Conservation (phyloP, 2,329 filamentous ascomycete species). For the Madurella mycetomatis region DNA sequence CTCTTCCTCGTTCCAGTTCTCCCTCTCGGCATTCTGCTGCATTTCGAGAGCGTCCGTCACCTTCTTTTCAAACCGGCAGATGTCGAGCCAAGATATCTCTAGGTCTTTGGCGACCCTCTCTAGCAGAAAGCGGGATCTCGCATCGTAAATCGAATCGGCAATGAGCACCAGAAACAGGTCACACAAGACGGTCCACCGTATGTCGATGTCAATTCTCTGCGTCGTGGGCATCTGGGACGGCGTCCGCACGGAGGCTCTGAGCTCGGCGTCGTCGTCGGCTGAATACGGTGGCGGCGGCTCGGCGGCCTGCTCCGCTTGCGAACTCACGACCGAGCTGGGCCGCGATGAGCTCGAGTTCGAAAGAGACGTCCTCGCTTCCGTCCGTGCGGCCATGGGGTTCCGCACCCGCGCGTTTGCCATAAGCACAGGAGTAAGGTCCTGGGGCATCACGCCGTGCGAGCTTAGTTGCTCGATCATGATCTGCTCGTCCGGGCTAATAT, state of each 20-base stretch:
- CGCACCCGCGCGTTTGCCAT: conserved; percentile 91
- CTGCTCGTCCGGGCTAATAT: conserved; percentile 85
- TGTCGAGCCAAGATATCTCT: conserved; percentile 83
- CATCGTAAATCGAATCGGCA: conserved; percentile 89
- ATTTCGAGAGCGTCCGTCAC: conserved; percentile 96
- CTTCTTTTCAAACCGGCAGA: conserved; percentile 93
- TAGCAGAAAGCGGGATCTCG: conserved; percentile 77
- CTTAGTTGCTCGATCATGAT: conserved; percentile 98
- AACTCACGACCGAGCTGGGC: conserved; percentile 26
- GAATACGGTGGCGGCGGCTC: conserved; percentile 57
- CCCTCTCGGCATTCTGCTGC: conserved; percentile 89
- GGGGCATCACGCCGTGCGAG: conserved; percentile 82
- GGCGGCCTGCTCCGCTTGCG: conserved; percentile 43
- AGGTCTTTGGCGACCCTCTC: conserved; percentile 78
- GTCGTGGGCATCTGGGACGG: conserved; percentile 78
- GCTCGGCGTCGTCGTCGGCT: conserved; percentile 64
- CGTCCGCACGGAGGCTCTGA: conserved; percentile 74
- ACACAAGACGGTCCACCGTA: conserved; percentile 94
- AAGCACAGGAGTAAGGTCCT: conserved; percentile 76
- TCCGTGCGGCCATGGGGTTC: conserved; percentile 72
- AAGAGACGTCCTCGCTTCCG: conserved; percentile 19
- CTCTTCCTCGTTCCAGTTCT: conserved; percentile 96
- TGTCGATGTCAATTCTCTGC: conserved; percentile 86
- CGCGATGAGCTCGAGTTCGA: conserved; percentile 27
- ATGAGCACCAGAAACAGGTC: conserved; percentile 95